A percentile compares a stretch with the other conserved stretches of the same genome.
phyloP scores from a whole-genome alignment of 1,284 basidiomycete species.

The Marasmius oreades region DNA sequence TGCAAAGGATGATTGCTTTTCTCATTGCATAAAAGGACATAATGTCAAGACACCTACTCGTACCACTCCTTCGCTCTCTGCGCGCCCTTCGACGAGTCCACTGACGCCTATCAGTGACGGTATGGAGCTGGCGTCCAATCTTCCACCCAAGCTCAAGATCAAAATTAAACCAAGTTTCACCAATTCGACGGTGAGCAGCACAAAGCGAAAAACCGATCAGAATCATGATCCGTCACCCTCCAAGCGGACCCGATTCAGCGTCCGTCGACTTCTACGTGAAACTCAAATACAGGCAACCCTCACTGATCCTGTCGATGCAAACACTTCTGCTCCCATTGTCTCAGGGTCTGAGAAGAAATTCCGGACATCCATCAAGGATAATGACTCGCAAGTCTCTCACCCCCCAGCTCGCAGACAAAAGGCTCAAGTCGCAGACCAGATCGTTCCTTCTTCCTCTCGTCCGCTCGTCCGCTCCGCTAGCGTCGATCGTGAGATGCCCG shows the following conservation, averaged over 20 bases:
- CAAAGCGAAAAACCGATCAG: neutral
- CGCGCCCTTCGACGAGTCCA: constrained; percentile 6
- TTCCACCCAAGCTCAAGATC: constrained; percentile 6
- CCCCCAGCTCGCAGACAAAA: neutral
- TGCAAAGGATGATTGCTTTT: neutral
- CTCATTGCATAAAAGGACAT: neutral
- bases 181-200: neutral
- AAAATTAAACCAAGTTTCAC: neutral
- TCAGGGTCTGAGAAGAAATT: neutral
- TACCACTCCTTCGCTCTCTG: neutral
- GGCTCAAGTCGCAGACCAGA: neutral
- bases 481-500: neutral
- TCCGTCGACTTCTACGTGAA: neutral
- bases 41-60: neutral
- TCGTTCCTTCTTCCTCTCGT: neutral
- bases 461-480: neutral
- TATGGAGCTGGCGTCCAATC: constrained; percentile 1
- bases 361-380: neutral
- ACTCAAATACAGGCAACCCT: neutral
- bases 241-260: neutral
- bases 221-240: neutral
- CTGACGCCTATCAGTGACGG: constrained; percentile 13
- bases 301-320: neutral
- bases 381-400: neutral
- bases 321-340: neutral